Evolutionary conservation across 1,139 yeast species (phyloP).

Genomic region (Hyphopichia fennica): DNA sequence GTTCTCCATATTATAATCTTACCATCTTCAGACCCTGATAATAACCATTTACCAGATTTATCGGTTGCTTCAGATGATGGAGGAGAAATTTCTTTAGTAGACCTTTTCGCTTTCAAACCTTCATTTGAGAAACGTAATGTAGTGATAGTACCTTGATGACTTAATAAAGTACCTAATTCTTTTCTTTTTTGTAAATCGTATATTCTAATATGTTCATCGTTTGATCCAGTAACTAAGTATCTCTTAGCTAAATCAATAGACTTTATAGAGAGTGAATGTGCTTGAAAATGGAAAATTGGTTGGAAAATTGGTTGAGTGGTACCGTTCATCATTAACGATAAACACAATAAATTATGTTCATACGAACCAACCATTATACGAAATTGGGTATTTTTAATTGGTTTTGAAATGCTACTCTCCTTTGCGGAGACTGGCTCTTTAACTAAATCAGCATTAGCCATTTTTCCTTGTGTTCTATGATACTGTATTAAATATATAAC

Average conservation of each 20-base stretch:
- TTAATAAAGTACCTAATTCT: slow-evolving; percentile 86
- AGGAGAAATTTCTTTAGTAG: slow-evolving; percentile 7
- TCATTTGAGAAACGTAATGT: slow-evolving; percentile 68
- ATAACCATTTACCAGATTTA: slow-evolving; percentile 76
- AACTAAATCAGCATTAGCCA: too few relatives aligned
- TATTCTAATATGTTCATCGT: slow-evolving; percentile 92
- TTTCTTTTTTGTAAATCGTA: slow-evolving; percentile 93
- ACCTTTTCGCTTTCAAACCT: slow-evolving; percentile 11
- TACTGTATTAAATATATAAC: too few relatives aligned
- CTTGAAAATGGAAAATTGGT: slow-evolving; percentile 93
- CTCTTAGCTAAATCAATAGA: slow-evolving; percentile 81
- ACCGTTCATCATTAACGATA: slow-evolving; percentile 52
- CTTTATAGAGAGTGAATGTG: slow-evolving; percentile 86
- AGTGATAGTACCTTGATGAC: slow-evolving; percentile 89
- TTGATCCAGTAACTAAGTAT: slow-evolving; percentile 90
- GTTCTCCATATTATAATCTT: slow-evolving; percentile 91
- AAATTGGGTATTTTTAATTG: slow-evolving; percentile 38
- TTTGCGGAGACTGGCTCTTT: not conserved
- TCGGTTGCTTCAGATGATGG: slow-evolving; percentile 13
- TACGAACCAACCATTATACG: slow-evolving; percentile 92
- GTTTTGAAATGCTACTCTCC: not conserved
- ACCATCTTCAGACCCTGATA: slow-evolving; percentile 92
- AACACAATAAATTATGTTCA: slow-evolving; percentile 87
- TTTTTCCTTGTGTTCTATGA: too few relatives aligned
- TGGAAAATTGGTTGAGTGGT: slow-evolving; percentile 63